Conservation (phyloP, 768 basidiomycete species). For the Pleurotus cornucopiae region DNA sequence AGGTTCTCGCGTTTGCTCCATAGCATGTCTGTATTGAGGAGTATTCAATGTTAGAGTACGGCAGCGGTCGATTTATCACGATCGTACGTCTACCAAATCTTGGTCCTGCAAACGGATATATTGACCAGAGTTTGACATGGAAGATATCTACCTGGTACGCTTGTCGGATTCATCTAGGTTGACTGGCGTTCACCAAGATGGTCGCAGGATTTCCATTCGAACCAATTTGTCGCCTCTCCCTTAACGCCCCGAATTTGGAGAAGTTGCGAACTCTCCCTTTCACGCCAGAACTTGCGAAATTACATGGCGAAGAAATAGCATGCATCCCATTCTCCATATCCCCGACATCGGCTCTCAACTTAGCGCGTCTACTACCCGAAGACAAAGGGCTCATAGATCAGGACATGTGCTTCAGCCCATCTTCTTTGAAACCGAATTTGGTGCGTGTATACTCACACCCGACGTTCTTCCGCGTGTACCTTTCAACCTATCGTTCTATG, state of each 20-base stretch:
- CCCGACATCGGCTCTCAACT: constrained; percentile 44
- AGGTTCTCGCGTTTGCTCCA: constrained; percentile 13
- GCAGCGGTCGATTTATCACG: constrained; percentile 32
- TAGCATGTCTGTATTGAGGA: neutral
- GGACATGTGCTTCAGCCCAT: constrained; percentile 36
- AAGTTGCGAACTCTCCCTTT: constrained; percentile 37
- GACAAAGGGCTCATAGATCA: constrained; percentile 31
- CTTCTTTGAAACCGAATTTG: constrained; percentile 38
- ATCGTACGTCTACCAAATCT: constrained; percentile 36
- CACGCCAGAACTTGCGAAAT: constrained; percentile 39
- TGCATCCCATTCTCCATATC: constrained; percentile 55
- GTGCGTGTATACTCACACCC: constrained; percentile 25
- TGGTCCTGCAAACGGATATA: too few species aligned
- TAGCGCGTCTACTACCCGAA: constrained; percentile 27
- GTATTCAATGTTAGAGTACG: constrained; percentile 19
- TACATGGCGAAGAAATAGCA: constrained; percentile 43
- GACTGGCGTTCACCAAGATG: neutral
- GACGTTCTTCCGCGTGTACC: too few species aligned
- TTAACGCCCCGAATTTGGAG: constrained; percentile 24
- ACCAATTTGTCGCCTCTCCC: constrained; percentile 41
- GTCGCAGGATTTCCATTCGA: constrained; percentile 38
- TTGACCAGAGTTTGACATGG: too few species aligned
- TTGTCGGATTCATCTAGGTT: neutral
- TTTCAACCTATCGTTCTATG: neutral
- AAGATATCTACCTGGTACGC: constrained; percentile 44